Evolutionary conservation across 1,284 basidiomycete genomes (phyloP).

Genomic region (Melampsora larici-populina): DNA sequence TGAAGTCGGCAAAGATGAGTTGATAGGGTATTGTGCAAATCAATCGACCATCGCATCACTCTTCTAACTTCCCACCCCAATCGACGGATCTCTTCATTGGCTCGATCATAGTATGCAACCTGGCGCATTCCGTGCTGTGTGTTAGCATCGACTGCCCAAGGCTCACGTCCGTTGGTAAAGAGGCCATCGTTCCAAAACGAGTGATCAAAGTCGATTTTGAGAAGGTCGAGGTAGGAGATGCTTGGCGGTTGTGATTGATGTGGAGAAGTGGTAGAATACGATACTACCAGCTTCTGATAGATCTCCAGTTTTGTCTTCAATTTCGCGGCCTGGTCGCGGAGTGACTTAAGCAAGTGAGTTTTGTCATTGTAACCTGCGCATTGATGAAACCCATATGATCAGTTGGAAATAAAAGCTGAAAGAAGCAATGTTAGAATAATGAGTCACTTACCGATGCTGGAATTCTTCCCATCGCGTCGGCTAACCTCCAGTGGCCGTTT

Average conservation of each 20-base stretch:
- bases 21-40: neutral
- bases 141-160: constrained; percentile 2
- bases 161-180: constrained; percentile 3
- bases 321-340: neutral
- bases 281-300: neutral
- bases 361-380: constrained; percentile 1
- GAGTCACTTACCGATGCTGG: neutral
- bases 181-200: constrained; percentile 8
- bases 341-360: too few relatives aligned
- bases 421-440: too few relatives aligned
- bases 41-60: neutral
- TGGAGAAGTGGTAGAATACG: neutral
- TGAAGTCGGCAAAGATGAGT: neutral
- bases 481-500: neutral
- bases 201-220: neutral
- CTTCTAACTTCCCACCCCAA: constrained; percentile 16
- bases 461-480: too few relatives aligned
- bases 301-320: neutral
- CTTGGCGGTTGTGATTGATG: neutral
- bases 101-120: neutral
- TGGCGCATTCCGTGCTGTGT: constrained; percentile 7
- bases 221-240: neutral
- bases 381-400: neutral
- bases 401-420: neutral
- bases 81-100: neutral